Base-by-base conservation (phyloP, 768 basidiomycete species). In the Mycena rebaudengoi region DNA sequence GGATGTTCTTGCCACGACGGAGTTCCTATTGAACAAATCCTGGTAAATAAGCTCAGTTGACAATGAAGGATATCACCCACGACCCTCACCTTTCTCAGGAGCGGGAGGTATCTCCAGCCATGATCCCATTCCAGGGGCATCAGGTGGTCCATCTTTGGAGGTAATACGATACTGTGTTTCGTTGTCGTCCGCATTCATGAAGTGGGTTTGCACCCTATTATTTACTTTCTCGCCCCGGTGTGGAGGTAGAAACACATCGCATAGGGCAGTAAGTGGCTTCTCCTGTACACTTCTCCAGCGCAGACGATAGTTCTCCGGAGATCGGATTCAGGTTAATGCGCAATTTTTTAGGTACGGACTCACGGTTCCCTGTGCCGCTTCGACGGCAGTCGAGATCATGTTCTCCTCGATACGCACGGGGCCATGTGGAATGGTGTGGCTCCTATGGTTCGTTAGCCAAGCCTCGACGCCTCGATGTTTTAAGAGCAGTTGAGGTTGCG, bases 401-500 rank as follows among this genome's bases (percentile, higher is more conserved):
- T 54, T 45, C 7, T 44, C 32, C 20, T 12, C 7, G 3, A 56
- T 25, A 2, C n/a, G 44, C 4, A 29, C 18, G 7, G 14, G 7
- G 13, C 33, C 52, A 16, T 37, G 55, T 13, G 55, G 14, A 11
- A 57, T 46, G n/a, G 7, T 57, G 11, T 57, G 45, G 10, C 44
- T 18, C 3, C 39, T 57, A 18, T 18, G 2, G 43, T 57, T 11
- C 7, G 55, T 48, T 0, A 57, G 25, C 55, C 55, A 46, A n/a
- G 45, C 55, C 21, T 48, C 55, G 1, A 48, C 44, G 18, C 55
- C 55, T 32, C 55, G 55, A 28, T 57, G 55, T 16, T 43, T 20
- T 14, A 54, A 35, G 14, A 57, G 10, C 44, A 45, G 41, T n/a
- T 41, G 6, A 18, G 55, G 11, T 4, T 16, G 23, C 32, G 55